Percentiles rank a stretch among this genome's conserved stretches.
Evolutionary conservation across 2,329 filamentous ascomycete genomes (phyloP).

Genomic region (Didymella lethalis): DNA sequence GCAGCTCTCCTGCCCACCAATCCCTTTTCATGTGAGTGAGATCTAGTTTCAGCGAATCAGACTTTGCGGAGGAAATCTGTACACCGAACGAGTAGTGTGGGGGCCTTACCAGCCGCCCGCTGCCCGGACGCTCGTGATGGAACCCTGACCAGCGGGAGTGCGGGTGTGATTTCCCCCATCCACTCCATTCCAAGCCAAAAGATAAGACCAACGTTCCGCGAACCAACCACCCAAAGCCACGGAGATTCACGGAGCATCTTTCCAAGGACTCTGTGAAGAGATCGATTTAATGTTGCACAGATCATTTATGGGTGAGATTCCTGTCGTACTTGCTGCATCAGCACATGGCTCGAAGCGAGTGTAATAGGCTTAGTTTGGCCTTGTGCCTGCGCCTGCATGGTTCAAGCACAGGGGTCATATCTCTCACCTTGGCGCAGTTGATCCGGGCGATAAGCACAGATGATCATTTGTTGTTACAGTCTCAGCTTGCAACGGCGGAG

Average conservation of each 20-base stretch:
- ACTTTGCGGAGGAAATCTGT: constrained; percentile 6
- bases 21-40: background rate
- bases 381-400: constrained; percentile 12
- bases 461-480: constrained; percentile 7
- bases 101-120: constrained; percentile 3
- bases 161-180: constrained; percentile 13
- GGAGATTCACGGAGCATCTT: background rate
- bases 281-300: background rate
- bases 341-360: background rate
- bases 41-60: constrained; percentile 11
- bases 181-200: constrained; percentile 1
- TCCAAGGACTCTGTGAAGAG: background rate
- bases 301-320: background rate
- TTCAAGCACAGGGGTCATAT: constrained; percentile 17
- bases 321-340: background rate
- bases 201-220: background rate
- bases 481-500: constrained; percentile 8
- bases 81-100: constrained; percentile 2
- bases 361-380: constrained; percentile 1
- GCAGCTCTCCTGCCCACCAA: constrained; percentile 1
- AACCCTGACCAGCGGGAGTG: constrained; percentile 24
- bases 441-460: constrained; percentile 17
- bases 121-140: constrained; percentile 4
- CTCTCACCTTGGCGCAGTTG: constrained; percentile 16
- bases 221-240: background rate